Percentiles rank a stretch among this genome's conserved stretches.
phyloP scores from a whole-genome alignment of 1,284 basidiomycete species.

The Pulchroboletus neoregius region DNA sequence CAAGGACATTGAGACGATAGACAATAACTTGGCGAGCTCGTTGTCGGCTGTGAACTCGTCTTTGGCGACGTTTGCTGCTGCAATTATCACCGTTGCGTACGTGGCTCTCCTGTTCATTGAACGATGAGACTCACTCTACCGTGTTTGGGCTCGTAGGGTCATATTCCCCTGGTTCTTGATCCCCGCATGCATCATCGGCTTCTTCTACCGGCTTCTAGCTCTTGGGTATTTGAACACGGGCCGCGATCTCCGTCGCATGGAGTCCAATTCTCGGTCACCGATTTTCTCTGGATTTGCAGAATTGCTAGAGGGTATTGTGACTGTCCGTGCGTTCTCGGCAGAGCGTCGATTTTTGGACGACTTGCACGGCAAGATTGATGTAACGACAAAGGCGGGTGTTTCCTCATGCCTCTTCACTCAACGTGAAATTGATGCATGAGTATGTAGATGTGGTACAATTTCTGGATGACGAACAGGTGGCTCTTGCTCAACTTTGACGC shows the following conservation, averaged over 20 bases:
- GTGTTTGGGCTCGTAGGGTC: slow-evolving; percentile 30
- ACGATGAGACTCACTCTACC: not conserved
- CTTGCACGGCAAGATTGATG: slow-evolving; percentile 63
- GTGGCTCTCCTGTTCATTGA: slow-evolving; percentile 4
- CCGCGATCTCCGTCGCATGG: slow-evolving; percentile 57
- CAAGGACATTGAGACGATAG: slow-evolving; percentile 50
- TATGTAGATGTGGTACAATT: slow-evolving; percentile 65
- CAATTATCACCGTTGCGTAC: slow-evolving; percentile 32
- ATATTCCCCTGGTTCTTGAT: slow-evolving; percentile 60
- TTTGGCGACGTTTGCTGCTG: slow-evolving; percentile 61
- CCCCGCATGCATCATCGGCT: slow-evolving; percentile 51
- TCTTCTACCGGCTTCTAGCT: slow-evolving; percentile 46
- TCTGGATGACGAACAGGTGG: slow-evolving; percentile 83
- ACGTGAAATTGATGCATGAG: not conserved
- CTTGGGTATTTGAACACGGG: slow-evolving; percentile 58
- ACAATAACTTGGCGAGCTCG: slow-evolving; percentile 43
- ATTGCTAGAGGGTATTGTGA: slow-evolving; percentile 63
- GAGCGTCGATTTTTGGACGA: slow-evolving; percentile 76
- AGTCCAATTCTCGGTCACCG: slow-evolving; percentile 52
- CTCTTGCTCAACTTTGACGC: slow-evolving; percentile 72
- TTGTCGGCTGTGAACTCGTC: slow-evolving; percentile 72
- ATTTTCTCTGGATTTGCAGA: slow-evolving; percentile 70
- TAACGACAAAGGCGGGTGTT: slow-evolving; percentile 54
- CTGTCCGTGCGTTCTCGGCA: slow-evolving; percentile 86
- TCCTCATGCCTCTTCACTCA: not conserved